Base-by-base conservation (phyloP, 768 basidiomycete species). In the Termitomyces sp. region DNA sequence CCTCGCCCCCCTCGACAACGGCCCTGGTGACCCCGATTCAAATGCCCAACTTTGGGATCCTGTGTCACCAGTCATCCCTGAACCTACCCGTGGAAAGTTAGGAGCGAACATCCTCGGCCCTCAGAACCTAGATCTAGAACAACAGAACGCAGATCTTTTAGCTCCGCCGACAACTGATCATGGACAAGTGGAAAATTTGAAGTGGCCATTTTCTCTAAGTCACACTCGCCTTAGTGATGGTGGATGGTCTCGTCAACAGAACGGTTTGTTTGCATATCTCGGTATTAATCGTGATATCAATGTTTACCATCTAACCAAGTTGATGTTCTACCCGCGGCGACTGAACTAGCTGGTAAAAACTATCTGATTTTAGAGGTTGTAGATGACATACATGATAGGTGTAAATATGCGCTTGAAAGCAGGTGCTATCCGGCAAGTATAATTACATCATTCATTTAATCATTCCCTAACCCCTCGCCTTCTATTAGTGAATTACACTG, bases 181-280 rank as follows among this genome's bases (percentile, higher is more conserved):
- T 29, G 87, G 88, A 12, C 62, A 60, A 29, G 73, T 89, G 79
- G 76, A 60, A 53, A 87, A 86, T 64, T 77, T 78, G 62, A 88
- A 87, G 66, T 88, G 87, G 87, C 81, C 86, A 0, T 85, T 87
- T 67, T 75, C 81, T 52, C 69, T 86, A 25, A 86, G 86, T 62
- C 85, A 85, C 66, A 86, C 79, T 66, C 82, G 84, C 38, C 65
- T 88, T 7, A 79, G 81, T 56, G 76, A 77, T 4, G 87, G 86
- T n/a, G 87, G 87, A 2, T 88, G 86, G 86, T 82, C 86, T 34
- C 78, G 86, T 50, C 79, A 86, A 67, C 81, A 87, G 69, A 88
- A 85, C 63, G 62, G 86, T 65, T 42, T 25, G 52, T 25, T 34
- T 82, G 56, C 8, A n/a, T 42, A 10, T 20, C 78, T 69, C 14